A percentile compares a stretch with the other conserved stretches of the same genome.
phyloP scores from a whole-genome alignment of 495 filamentous ascomycete genomes.

The Talaromyces liani region DNA sequence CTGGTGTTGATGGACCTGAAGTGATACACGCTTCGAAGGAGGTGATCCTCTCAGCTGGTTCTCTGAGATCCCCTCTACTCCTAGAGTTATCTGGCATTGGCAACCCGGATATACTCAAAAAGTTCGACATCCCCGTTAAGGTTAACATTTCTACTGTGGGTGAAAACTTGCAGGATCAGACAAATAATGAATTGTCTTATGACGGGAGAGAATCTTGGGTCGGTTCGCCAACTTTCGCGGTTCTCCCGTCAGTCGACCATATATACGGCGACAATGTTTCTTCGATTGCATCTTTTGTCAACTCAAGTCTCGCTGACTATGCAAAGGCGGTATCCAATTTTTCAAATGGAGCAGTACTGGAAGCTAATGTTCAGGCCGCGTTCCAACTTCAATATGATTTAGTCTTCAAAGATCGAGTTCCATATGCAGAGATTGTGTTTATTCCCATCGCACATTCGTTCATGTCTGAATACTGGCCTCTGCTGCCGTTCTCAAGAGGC shows the following conservation, averaged over 20 bases:
- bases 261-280: constrained; percentile 26
- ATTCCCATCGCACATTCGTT: constrained; percentile 18
- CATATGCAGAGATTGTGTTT: constrained; percentile 11
- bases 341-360: constrained; percentile 17
- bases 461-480: constrained; percentile 33
- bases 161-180: constrained; percentile 44
- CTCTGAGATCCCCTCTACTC: constrained; percentile 45
- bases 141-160: constrained; percentile 37
- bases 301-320: constrained; percentile 19
- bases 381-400: constrained; percentile 35
- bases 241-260: constrained; percentile 17
- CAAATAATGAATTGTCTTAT: constrained; percentile 13
- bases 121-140: constrained; percentile 28
- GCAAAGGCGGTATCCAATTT: constrained; percentile 15
- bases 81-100: constrained; percentile 60
- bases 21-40: constrained; percentile 43
- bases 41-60: constrained; percentile 52
- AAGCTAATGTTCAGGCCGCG: constrained; percentile 19
- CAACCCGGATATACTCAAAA: constrained; percentile 19
- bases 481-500: constrained; percentile 46
- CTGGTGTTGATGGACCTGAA: constrained; percentile 28
- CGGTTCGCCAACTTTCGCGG: constrained; percentile 9
- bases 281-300: not conserved
- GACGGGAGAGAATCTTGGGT: constrained; percentile 6
- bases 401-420: constrained; percentile 32